A percentile compares a stretch with the other conserved stretches of the same genome.
phyloP scores from a whole-genome alignment of 495 filamentous ascomycete genomes.

The Oleoguttula mirabilis region DNA sequence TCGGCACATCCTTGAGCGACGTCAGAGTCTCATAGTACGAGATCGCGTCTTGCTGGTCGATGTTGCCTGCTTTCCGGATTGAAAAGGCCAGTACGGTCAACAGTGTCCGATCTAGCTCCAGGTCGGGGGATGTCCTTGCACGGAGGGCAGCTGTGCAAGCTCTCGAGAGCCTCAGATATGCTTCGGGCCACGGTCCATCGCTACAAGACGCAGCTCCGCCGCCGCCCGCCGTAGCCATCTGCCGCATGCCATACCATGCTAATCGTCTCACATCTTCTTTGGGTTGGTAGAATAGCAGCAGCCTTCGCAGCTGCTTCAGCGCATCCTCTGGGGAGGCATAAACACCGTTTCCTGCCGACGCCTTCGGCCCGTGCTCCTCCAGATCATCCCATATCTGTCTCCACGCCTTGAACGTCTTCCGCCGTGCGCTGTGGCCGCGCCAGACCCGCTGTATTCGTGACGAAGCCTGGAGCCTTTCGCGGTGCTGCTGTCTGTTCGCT shows the following conservation, averaged over 20 bases:
- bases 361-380: slow-evolving; percentile 6
- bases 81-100: slow-evolving; percentile 16
- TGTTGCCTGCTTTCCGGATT: slow-evolving; percentile 14
- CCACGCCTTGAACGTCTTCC: slow-evolving; percentile 42
- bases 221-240: slow-evolving; percentile 22
- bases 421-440: slow-evolving; percentile 63
- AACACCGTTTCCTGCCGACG: slow-evolving; percentile 24
- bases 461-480: slow-evolving; percentile 62
- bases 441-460: slow-evolving; percentile 68
- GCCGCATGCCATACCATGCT: slow-evolving; percentile 25
- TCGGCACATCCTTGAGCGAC: slow-evolving; percentile 8
- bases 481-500: slow-evolving; percentile 63
- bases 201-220: slow-evolving; percentile 3
- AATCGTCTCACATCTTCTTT: slow-evolving; percentile 27
- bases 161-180: slow-evolving; percentile 26
- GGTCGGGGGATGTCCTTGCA: slow-evolving; percentile 1
- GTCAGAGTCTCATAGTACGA: slow-evolving; percentile 28
- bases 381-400: slow-evolving; percentile 56
- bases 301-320: slow-evolving; percentile 25
- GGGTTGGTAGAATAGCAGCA: slow-evolving; percentile 28
- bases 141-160: slow-evolving; percentile 22
- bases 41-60: slow-evolving; percentile 21
- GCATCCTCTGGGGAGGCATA: slow-evolving; percentile 41
- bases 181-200: slow-evolving; percentile 26
- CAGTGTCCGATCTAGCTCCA: slow-evolving; percentile 2